Base-by-base conservation (phyloP, 805 yeast genomes). In the Lipomyces oligophaga region DNA sequence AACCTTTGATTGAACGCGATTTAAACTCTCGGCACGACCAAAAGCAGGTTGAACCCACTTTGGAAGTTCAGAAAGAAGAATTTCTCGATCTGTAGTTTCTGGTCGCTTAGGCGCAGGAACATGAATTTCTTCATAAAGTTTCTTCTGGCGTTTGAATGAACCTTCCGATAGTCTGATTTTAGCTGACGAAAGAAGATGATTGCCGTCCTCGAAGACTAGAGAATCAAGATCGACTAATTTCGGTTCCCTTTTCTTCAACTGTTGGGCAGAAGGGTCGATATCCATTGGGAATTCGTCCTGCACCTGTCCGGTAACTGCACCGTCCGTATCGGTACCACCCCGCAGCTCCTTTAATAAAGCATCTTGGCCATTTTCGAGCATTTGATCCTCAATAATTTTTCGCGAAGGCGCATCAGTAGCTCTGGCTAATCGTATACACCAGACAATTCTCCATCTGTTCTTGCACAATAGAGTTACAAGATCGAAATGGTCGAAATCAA, bases 121-220 rank as follows among this genome's bases (percentile, higher is more conserved):
- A 52, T 81, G 88, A 30, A 89, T 85, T 58, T 87, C 94, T 60
- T 90, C 97, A 66, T 90, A 90, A 4, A 76, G 67, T 48, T 77
- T 79, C 54, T 80, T 80, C 10, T 78, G 77, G 49, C 84, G 77
- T 59, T 85, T 87, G 62, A 78, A 84, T 0, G 97, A 84, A 2
- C 95, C 95, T 47, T 75, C 75, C 0, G 98, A 97, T 3, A 93
- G 74, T 43, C 75, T 74, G 19, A 93, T 78, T 49, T 80, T 82
- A 0, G 82, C 67, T 0, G 76, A 72, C 1, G 88, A 75, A 77
- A 82, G 73, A 8, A 83, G 67, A 55, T 78, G 84, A 0, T 83
- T 70, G 0, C 93, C 90, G 61, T 85, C 83, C 28, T 83, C 87
- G 59, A 86, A 83, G 0, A 71, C 72, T 4, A 83, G 66, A 8